Base-by-base conservation (phyloP, 163 green algal genomes). In the Dunaliella salina region DNA sequence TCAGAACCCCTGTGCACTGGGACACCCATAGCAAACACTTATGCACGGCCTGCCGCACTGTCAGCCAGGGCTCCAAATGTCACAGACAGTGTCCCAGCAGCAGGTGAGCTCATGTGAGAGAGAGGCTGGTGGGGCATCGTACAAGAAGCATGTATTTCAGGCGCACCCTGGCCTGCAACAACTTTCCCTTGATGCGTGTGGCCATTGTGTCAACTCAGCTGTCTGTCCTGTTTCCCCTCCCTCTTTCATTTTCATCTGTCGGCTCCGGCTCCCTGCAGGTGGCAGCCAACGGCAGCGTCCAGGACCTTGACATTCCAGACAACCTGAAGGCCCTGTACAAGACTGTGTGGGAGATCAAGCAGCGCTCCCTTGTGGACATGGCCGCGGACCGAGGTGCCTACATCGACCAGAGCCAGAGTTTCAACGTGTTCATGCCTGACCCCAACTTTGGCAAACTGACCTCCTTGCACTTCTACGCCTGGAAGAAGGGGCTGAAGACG, bases 341-440 rank as follows among this genome's bases (percentile, higher is more conserved):
- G 95, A 99, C 97, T 75, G 97, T 99, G 80, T 99, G 97, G 97
- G 97, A 99, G 93, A 98, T 99, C 89, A 99, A 98, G 94, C 96
- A 99, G 94, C 90, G 94, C 34, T 87, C 92, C 79, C 91, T 99
- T 78, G 96, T 99, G 35, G 96, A 99, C 94, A 99, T 99, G 97
- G 97, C 97, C n/a, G 97, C 96, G 18, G 97, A 99, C 91, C 91
- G 97, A 34, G 97, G 97, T 29, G 97, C 97, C 0, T 99, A 95
- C 92, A 99, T 99, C 86, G 97, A 99, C 92, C 97, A 99, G 94
- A 95, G 88, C 86, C 97, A 99, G 92, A 96, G 91, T 80, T 98
- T 99, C 94, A 99, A 99, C 90, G 97, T 99, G 81, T 97, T 99
- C 94, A 98, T 99, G 97, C 93, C 88, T 72, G 95, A 99, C 87